A percentile compares a stretch with the other conserved stretches of the same genome.
These are phyloP conservation scores for Raddia guianensis DNA, from an alignment of 176 grass and related monocot genomes.

Conservation along the genomic window DNA sequence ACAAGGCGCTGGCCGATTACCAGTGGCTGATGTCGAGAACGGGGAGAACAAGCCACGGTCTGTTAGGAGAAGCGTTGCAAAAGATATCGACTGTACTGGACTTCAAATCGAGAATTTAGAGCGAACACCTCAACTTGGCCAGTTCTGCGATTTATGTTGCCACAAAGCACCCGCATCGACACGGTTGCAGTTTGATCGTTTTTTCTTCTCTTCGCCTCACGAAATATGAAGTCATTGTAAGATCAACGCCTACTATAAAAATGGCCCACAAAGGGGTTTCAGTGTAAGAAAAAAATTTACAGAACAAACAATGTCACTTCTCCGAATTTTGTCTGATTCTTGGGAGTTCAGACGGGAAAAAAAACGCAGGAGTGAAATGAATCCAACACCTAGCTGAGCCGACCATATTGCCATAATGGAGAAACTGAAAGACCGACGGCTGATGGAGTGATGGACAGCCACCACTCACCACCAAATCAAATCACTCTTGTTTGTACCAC, in stretches of 20 bases:
- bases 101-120: conserved; percentile 50
- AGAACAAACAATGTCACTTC: not conserved
- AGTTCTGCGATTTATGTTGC: not conserved
- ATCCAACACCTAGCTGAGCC: conserved; percentile 17
- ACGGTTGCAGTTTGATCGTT: too few species aligned
- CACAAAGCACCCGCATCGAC: too few species aligned
- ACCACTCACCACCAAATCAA: conserved; percentile 9
- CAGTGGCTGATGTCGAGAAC: conserved; percentile 73
- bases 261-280: not conserved
- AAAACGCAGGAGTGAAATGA: not conserved
- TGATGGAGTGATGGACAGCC: not conserved
- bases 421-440: not conserved
- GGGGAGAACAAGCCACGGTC: conserved; percentile 49
- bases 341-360: not conserved
- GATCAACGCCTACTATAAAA: not conserved
- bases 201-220: too few species aligned
- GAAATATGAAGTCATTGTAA: too few species aligned
- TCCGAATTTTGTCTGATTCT: not conserved
- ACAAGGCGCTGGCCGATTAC: conserved; percentile 63
- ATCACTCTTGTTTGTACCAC: not conserved
- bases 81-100: conserved; percentile 38
- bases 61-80: conserved; percentile 37
- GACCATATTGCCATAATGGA: conserved; percentile 6
- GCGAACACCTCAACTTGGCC: not conserved
- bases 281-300: conserved; percentile 7